These are phyloP conservation scores for Hirsutella rhossiliensis DNA, from an alignment of 2,329 filamentous ascomycete genomes.

Conservation along the genomic window DNA sequence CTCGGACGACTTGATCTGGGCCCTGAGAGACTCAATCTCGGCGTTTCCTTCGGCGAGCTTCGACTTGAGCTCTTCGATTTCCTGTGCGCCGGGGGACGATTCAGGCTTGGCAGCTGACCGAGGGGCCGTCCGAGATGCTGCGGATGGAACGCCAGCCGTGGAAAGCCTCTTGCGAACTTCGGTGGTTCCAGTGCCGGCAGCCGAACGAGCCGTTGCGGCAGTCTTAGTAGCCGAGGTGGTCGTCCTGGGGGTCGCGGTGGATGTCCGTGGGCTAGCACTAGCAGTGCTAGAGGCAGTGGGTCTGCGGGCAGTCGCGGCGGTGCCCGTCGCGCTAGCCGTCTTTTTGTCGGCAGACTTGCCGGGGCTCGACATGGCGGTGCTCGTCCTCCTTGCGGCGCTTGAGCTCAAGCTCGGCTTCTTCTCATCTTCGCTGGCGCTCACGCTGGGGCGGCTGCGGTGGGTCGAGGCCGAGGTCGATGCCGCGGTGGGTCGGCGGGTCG, in stretches of 20 bases:
- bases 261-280: conserved; percentile 25
- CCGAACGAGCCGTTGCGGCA: conserved; percentile 19
- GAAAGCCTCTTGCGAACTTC: conserved; percentile 47
- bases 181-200: conserved; percentile 25
- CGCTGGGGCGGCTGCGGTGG: conserved; percentile 34
- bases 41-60: conserved; percentile 46
- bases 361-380: conserved; percentile 28
- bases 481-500: conserved; percentile 18
- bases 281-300: conserved; percentile 17
- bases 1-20: conserved; percentile 42
- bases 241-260: conserved; percentile 17
- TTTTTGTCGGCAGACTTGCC: conserved; percentile 21
- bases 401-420: conserved; percentile 28
- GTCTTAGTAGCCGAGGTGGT: conserved; percentile 21
- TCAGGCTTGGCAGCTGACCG: conserved; percentile 27
- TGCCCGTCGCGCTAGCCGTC: conserved; percentile 19
- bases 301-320: conserved; percentile 21
- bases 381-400: conserved; percentile 28
- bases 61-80: conserved; percentile 46
- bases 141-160: conserved; percentile 26
- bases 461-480: conserved; percentile 23
- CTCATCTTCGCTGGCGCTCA: conserved; percentile 39
- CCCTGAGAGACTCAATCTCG: conserved; percentile 44
- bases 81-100: conserved; percentile 35
- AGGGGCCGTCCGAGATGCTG: conserved; percentile 22